Base-by-base conservation (phyloP, 371 early-diverging fungal genomes). In the Mortierella sp. region DNA sequence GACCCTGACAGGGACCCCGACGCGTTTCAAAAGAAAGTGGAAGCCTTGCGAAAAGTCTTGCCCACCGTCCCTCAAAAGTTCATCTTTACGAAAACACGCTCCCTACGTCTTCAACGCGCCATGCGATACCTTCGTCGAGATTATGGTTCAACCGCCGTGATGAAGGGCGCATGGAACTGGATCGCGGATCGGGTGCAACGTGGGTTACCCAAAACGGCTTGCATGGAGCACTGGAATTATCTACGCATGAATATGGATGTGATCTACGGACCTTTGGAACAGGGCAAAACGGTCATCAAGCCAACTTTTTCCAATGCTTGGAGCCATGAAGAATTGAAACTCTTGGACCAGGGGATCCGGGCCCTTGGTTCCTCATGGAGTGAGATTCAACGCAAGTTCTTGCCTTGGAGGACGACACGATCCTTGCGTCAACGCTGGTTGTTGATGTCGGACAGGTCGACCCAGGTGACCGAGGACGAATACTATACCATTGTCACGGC, bases 261-360 rank as follows among this genome's bases (percentile, higher is more conserved):
- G 18, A 38, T 72, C 23, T 28, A 58, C 21, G 72, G 66, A 2
- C 72, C 66, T 0, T 31, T 72, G 27, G 61, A 61, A 39, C 23
- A 52, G 21, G 27, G 24, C 19, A 39, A 61, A 14, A 31, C 57
- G 0, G 28, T 7, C 12, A 31, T 72, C 63, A 67, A 63, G 23
- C 59, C 73, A 0, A 9, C 2, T 3, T 18, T 23, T 0, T 24
- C 51, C 4, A 60, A 10, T 27, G 57, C 59, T 1, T 73, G 73
- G 73, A 55, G 42, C n/a, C 73, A 67, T 14, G 73, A 67, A 7
- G 68, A 73, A 21, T 30, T 50, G 19, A 66, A 66, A 41, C 47
- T 66, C 21, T 43, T 72, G 28, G 72, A 72, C n/a, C 66, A 66
- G 23, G 72, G 72, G 0, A 52, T 72, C 10, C 72, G 72, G 0